These are phyloP conservation scores for Penicillium expansum DNA, from an alignment of 2,329 filamentous ascomycete species.

Conservation along the genomic window DNA sequence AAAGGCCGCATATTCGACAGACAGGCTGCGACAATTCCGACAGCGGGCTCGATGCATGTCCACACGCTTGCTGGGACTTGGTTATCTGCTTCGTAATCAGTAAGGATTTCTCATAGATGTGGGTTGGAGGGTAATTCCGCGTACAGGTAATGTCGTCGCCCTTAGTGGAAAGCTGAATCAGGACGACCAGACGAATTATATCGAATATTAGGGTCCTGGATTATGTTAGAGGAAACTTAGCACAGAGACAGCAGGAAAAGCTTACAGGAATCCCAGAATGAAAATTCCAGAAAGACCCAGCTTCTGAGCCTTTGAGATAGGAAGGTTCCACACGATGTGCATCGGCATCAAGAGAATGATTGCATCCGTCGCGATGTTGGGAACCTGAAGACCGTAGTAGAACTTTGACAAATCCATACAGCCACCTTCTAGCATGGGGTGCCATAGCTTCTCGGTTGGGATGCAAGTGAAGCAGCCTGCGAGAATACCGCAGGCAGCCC, in stretches of 20 bases:
- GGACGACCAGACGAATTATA: slow-evolving; percentile 26
- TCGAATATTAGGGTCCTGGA: slow-evolving; percentile 27
- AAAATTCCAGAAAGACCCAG: slow-evolving; percentile 27
- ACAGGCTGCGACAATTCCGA: slow-evolving; percentile 30
- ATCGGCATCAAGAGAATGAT: slow-evolving; percentile 31
- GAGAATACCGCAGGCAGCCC: slow-evolving; percentile 26
- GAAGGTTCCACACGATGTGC: slow-evolving; percentile 26
- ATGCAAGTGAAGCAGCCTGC: slow-evolving; percentile 27
- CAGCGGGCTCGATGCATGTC: slow-evolving; percentile 32
- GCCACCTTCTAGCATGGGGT: slow-evolving; percentile 20
- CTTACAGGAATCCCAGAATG: slow-evolving; percentile 27
- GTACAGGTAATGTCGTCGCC: slow-evolving; percentile 28
- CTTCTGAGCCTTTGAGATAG: slow-evolving; percentile 23
- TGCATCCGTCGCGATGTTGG: slow-evolving; percentile 31
- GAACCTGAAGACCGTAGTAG: slow-evolving; percentile 29
- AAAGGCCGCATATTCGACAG: slow-evolving; percentile 31
- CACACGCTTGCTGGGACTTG: slow-evolving; percentile 30
- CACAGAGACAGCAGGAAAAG: not conserved
- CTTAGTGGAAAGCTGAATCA: slow-evolving; percentile 23
- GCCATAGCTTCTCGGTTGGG: slow-evolving; percentile 27
- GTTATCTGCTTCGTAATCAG: slow-evolving; percentile 16
- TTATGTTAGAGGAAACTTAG: not conserved
- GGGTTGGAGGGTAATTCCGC: not conserved
- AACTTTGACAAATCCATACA: slow-evolving; percentile 30
- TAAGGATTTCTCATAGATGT: not conserved